Base-by-base conservation (phyloP, 306 rosid species). In the Vigna reflexopilosa region DNA sequence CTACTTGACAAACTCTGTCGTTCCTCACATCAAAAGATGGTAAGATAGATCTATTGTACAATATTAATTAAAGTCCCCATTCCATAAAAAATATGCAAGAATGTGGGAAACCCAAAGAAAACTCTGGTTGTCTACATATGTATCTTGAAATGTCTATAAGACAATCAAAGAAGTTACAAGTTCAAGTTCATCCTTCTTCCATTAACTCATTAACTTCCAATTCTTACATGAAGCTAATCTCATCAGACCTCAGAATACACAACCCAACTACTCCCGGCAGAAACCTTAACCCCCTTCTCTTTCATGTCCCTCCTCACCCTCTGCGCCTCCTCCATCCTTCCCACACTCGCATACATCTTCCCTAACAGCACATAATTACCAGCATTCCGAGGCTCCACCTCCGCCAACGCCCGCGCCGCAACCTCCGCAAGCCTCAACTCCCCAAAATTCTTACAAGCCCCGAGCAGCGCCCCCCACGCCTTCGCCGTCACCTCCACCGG, bases 401-500 rank as follows among this genome's bases (percentile, higher is more conserved):
- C 85, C 0, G 82, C 80, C 81, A 90, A 84, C 62, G 94, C 94
- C 44, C 71, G 84, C 36, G 80, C 96, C 1, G 96, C 96, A 67
- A 88, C 84, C 85, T 93, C 91, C 4, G 89, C 96, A 78, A 93
- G 74, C 75, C 83, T 82, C 59, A 88, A 52, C 55, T 93, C 86
- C 19, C 94, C 97, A 50, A 85, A 84, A 54, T 83, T 88, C 82
- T 88, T 82, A 77, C 98, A 93, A 47, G 94, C 96, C 72, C 94
- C 93, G 6, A 93, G 94, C 19, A 93, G 86, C 4, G 93, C 93
- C 19, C 94, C 93, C 97, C 97, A 93, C 16, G 93, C 94, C 77
- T 87, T 89, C 8, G 87, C 94, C 30, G 94, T 93, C 63, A 75
- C 97, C 84, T 80, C 85, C 75, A 89, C 93, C 0, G 96, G 96